These are phyloP conservation scores for Yarrowia porcina DNA, from an alignment of 805 yeast genomes.

Conservation along the genomic window DNA sequence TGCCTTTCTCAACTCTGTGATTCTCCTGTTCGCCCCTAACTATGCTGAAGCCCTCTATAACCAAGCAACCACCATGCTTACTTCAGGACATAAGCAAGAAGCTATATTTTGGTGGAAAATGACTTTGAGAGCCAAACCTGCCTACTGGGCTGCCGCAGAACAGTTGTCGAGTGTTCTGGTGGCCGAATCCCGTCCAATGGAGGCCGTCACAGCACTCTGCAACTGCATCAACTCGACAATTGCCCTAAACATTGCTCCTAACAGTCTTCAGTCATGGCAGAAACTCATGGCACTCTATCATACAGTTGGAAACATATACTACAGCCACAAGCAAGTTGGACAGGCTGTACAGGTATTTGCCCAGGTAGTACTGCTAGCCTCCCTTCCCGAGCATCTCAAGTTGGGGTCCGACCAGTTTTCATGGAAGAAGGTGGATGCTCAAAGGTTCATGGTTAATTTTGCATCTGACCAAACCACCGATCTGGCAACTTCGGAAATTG, in stretches of 20 bases:
- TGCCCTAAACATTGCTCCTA: neutral
- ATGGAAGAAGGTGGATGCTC: neutral
- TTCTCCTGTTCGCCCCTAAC: conserved; percentile 23
- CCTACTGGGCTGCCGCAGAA: conserved; percentile 36
- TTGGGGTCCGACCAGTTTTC: neutral
- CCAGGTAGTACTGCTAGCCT: conserved; percentile 30
- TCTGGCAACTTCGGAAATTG: neutral
- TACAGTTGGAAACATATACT: conserved; percentile 34
- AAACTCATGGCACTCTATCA: conserved; percentile 32
- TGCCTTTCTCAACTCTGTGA: neutral
- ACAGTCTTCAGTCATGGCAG: conserved; percentile 27
- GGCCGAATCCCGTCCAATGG: conserved; percentile 27
- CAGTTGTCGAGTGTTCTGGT: conserved; percentile 32
- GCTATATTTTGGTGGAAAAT: conserved; percentile 34
- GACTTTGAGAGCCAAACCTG: conserved; percentile 30
- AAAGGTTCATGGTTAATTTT: neutral
- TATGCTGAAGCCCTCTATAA: conserved; percentile 34
- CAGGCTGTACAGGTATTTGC: conserved; percentile 30
- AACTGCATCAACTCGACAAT: neutral
- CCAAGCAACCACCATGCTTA: conserved; percentile 32
- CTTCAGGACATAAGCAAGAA: conserved; percentile 28
- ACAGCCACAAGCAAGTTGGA: conserved; percentile 22
- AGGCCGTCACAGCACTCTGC: conserved; percentile 1
- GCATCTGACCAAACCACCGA: neutral
- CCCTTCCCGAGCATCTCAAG: neutral